Evolutionary conservation across 192 early-diverging fungal genomes (phyloP), one percentile per base, ranked within the genome.

Genomic region (Mortierella hygrophila): DNA sequence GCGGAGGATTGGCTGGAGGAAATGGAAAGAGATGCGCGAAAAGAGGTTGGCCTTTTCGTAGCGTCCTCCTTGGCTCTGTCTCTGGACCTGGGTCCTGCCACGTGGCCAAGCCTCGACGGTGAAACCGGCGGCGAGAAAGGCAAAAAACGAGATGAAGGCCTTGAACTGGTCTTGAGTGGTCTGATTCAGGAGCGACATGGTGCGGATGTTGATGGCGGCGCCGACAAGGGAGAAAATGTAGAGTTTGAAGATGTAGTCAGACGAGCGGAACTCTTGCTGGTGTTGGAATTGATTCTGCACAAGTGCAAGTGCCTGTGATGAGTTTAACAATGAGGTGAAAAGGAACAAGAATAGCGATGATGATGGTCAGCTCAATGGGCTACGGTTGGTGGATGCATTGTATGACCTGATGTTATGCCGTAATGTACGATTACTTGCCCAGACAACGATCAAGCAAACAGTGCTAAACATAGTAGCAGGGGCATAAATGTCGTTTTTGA

Each of bases 11-110:
- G 83, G 83, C 44, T 89, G 83, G 11, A 89, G 71, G 41, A 71
- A 89, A 20, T 82, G 72, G 75, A 85, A 89, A 0, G 75, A 60
- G 38, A 85, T 29, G 4, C 81, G 54, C 0, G 83, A 86, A 18
- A 82, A 76, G 16, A 89, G 70, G 32, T 86, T 89, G 44, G 88
- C 88, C 42, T 85, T 89, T 21, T 82, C 68, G 52, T 77, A 85
- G 10, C 72, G 78, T 20, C 80, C 41, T 5, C 72, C 77, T 20
- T 44, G 49, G 41, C 78, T 77, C 70, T 75, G 70, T 13, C 57
- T 60, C 57, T 79, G 81, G 7, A 26, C 69, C 26, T 75, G 69
- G 8, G 83, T 82, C 9, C 83, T 60, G 0, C 81, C 70, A 21
- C 88, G 83, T 13, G 88, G 88, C 54, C 77, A 74, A 10, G 77